Evolutionary conservation across 345 rosid species (phyloP), one percentile per base, ranked within the genome.

Genomic region (Turritis glabra): DNA sequence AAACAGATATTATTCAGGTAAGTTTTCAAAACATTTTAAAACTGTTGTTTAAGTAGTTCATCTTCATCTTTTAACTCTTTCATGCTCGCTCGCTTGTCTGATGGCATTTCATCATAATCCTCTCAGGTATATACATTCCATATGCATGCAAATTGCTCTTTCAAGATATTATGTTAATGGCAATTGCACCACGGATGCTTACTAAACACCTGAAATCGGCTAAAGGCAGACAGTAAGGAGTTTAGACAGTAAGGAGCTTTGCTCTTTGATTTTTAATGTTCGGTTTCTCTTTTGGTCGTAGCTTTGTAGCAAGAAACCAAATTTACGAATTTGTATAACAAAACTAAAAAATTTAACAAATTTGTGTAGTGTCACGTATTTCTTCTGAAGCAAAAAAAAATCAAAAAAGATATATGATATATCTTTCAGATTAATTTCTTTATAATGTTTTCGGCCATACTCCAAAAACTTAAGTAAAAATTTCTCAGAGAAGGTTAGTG

Each of bases 111-210:
- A 61, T 60, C 2, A 43, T 11, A 6, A 7, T 23, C 2, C 40
- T 27, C 56, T 44, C 86, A 93, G 98, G 98, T 94, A 14, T n/a
- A n/a, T 83, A 94, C 76, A 92, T 94, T 64, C 97, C 97, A 2
- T 94, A 92, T 47, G 97, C 99, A 10, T 94, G 99, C 72, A 94
- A 95, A 80, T 71, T 95, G 62, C 92, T 95, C 14, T 95, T 95
- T 75, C 99, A 95, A 82, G 99, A 95, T 84, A 92, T 95, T 26
- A 92, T 92, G 99, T 80, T 97, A 29, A 95, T 95, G 99, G 97
- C 99, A n/a, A 95, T 95, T 69, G 96, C 99, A 2, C 97, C 99
- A 1, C 83, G 99, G 71, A 92, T 95, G 99, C 86, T 92, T 2
- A 89, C 93, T 1, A 94, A 86, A 80, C 90, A 88, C 14, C 27